Evolutionary conservation across 2,329 filamentous ascomycete species (phyloP).

Genomic region (Pyricularia grisea): DNA sequence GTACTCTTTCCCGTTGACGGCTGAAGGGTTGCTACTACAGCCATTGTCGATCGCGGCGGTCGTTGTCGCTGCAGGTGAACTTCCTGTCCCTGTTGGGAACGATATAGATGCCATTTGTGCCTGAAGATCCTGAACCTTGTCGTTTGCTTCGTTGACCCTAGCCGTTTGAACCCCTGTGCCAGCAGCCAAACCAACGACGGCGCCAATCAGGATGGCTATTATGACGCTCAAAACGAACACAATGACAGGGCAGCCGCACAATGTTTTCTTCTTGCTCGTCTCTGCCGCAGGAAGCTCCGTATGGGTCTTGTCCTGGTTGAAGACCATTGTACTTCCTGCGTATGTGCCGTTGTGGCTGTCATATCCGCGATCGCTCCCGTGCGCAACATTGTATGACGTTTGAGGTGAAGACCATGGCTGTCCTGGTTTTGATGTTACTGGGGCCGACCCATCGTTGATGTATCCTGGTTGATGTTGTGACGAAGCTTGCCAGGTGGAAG

Average conservation of each 20-base stretch:
- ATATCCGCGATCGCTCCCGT: neutral
- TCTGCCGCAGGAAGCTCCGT: neutral
- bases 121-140: constrained; percentile 19
- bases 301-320: neutral
- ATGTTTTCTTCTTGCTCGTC: neutral
- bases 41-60: constrained; percentile 24
- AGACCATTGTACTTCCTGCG: neutral
- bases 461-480: neutral
- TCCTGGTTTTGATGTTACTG: neutral
- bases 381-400: neutral
- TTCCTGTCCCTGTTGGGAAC: neutral
- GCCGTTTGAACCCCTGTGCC: constrained; percentile 31
- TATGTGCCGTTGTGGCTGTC: neutral
- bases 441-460: neutral
- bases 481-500: neutral
- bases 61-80: constrained; percentile 10
- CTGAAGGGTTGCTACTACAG: constrained; percentile 25
- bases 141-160: constrained; percentile 26
- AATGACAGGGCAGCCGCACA: constrained; percentile 26
- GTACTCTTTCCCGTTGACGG: constrained; percentile 27
- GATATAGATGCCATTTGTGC: constrained; percentile 12
- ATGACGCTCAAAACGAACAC: constrained; percentile 30
- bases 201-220: constrained; percentile 27
- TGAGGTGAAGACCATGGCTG: neutral
- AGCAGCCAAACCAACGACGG: constrained; percentile 34